phyloP scores from a whole-genome alignment of 108 stramenopile genomes.

The Nitzschia palea region DNA sequence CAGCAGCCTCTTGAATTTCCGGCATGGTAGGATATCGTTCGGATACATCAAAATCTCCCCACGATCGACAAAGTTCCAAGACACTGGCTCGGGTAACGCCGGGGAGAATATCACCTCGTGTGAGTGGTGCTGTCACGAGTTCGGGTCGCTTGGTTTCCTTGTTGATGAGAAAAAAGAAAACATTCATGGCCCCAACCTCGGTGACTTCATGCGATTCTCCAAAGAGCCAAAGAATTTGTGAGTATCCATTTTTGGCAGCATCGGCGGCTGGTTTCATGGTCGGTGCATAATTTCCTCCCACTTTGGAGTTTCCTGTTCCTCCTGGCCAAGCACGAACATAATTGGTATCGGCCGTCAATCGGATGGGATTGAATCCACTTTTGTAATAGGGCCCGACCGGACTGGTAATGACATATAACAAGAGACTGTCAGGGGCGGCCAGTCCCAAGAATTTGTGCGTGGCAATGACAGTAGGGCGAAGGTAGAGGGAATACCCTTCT shows the following conservation, averaged over 20 bases:
- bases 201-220: slow-evolving; percentile 88
- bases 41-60: slow-evolving; percentile 79
- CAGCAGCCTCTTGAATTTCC: slow-evolving; percentile 76
- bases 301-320: slow-evolving; percentile 87
- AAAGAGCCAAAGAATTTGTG: slow-evolving; percentile 93
- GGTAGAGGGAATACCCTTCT: slow-evolving; percentile 95
- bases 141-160: slow-evolving; percentile 59
- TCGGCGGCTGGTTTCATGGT: slow-evolving; percentile 85
- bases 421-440: slow-evolving; percentile 59
- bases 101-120: slow-evolving; percentile 90
- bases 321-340: slow-evolving; percentile 97
- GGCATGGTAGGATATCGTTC: slow-evolving; percentile 81
- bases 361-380: slow-evolving; percentile 91
- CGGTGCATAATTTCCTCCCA: slow-evolving; percentile 96
- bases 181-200: slow-evolving; percentile 98
- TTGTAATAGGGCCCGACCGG: slow-evolving; percentile 95
- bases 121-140: slow-evolving; percentile 92
- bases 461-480: slow-evolving; percentile 94
- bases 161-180: slow-evolving; percentile 85
- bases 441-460: slow-evolving; percentile 87
- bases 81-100: slow-evolving; percentile 92
- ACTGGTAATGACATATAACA: slow-evolving; percentile 81
- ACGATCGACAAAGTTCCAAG: slow-evolving; percentile 68
- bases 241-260: slow-evolving; percentile 80
- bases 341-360: slow-evolving; percentile 79